Base-by-base conservation (phyloP, 306 rosid species). In the Macrotyloma uniflorum region DNA sequence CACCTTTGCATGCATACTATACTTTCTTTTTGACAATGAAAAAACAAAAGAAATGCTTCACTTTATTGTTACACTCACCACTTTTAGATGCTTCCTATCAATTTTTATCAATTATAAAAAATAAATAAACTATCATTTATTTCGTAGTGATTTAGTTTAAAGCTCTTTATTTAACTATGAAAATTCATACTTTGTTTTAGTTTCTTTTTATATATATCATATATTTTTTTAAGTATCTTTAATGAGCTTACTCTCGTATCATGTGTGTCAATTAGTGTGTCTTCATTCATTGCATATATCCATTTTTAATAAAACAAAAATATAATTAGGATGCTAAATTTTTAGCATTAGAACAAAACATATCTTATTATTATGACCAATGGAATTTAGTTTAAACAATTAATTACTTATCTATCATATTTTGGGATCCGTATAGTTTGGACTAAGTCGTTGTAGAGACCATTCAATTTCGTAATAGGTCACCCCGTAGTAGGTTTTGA, bases 1-100 rank as follows among this genome's bases (percentile, higher is more conserved):
- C 28, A 69, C 14, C 75, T 50, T 72, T 54, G 51, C 67, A 72
- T 75, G 72, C 38, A 63, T 8, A 5, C 8, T 43, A 22, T 18
- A 12, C 14, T 38, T 26, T 59, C 0, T 13, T 75, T 45, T 45
- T 8, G 1, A 26, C 32, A 32, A 45, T 61, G 61, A 63, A 40
- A 46, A 46, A 5, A 8, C 28, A 40, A 28, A 0, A 38, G 58
- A 75, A 75, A 32, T 28, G 4, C 23, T 28, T 43, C 43, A 38
- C 3, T n/a, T 12, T 9, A 36, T 42, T 40, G 18, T 40, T 57
- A 24, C 8, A 23, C 18, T 5, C 10, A 26, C 4, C 38, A 4
- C 38, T 14, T 14, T 26, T 26, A 13, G 14, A 4, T 12, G 35
- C 35, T 26, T 30, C 7, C 13, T 30, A 30, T 28, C 10, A 19